These are phyloP conservation scores for Arxiozyma slooffiae DNA, from an alignment of 1,139 yeast genomes.

Conservation along the genomic window DNA sequence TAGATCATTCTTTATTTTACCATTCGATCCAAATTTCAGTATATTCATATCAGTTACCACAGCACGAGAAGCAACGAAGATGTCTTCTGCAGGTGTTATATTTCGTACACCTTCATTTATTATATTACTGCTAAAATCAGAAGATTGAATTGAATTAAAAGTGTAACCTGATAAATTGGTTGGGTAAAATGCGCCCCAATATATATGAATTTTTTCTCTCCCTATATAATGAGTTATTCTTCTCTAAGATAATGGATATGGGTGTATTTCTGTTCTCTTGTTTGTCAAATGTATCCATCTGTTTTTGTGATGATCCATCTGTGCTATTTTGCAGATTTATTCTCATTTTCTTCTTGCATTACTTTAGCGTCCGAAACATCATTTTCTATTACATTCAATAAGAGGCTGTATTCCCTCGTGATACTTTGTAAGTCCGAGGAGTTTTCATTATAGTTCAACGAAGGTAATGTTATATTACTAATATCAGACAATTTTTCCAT, in stretches of 20 bases:
- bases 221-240: constrained; percentile 14
- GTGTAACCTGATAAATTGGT: not conserved
- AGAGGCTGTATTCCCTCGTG: not conserved
- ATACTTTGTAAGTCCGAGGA: not conserved
- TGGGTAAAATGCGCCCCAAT: constrained; percentile 24
- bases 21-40: not conserved
- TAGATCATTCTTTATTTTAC: not conserved
- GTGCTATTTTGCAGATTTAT: not conserved
- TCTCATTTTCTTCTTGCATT: not conserved
- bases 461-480: not conserved
- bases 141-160: not conserved
- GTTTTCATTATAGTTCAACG: not conserved
- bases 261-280: constrained; percentile 7
- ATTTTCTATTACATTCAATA: not conserved
- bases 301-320: not conserved
- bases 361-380: too few species aligned
- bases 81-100: not conserved
- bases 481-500: not conserved
- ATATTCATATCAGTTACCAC: too few species aligned
- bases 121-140: not conserved
- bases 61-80: not conserved
- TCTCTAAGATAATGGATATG: constrained; percentile 21
- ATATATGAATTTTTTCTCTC: constrained; percentile 24
- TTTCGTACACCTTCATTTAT: not conserved
- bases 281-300: not conserved